These are phyloP conservation scores for Citrullus mucosospermus DNA, from an alignment of 306 rosid genomes.

Conservation along the genomic window DNA sequence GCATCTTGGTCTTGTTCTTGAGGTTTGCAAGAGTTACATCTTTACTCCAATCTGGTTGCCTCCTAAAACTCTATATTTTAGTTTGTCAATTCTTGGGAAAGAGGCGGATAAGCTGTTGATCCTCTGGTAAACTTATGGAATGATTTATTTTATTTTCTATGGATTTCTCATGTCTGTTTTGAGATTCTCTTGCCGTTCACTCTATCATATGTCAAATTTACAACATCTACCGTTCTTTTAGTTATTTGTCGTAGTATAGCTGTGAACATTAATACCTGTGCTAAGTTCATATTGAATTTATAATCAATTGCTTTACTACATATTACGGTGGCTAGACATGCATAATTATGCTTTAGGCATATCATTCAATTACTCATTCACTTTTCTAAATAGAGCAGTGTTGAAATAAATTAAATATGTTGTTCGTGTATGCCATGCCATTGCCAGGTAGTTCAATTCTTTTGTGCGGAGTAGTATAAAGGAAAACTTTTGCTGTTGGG, in stretches of 20 bases:
- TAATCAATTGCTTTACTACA: background rate
- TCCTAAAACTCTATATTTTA: background rate
- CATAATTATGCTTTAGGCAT: background rate
- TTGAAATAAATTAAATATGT: too few species aligned
- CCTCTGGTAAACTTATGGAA: background rate
- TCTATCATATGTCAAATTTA: background rate
- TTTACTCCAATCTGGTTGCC: background rate
- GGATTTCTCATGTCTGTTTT: background rate
- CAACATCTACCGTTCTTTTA: background rate
- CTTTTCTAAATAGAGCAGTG: background rate
- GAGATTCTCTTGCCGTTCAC: background rate
- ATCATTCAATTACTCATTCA: background rate
- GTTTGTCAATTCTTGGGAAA: background rate
- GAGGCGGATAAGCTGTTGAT: background rate
- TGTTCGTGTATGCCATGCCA: too few species aligned
- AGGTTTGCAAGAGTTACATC: background rate
- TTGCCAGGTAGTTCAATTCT: background rate
- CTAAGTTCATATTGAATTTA: background rate
- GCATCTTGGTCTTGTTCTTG: background rate
- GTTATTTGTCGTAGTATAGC: background rate
- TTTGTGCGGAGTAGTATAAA: background rate
- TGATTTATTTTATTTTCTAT: background rate
- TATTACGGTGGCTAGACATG: background rate
- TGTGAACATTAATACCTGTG: background rate
- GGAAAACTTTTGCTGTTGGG: background rate